A percentile compares a stretch with the other conserved stretches of the same genome.
These are phyloP conservation scores for Malassezia restricta DNA, from an alignment of 1,284 basidiomycete species.

Conservation along the genomic window DNA sequence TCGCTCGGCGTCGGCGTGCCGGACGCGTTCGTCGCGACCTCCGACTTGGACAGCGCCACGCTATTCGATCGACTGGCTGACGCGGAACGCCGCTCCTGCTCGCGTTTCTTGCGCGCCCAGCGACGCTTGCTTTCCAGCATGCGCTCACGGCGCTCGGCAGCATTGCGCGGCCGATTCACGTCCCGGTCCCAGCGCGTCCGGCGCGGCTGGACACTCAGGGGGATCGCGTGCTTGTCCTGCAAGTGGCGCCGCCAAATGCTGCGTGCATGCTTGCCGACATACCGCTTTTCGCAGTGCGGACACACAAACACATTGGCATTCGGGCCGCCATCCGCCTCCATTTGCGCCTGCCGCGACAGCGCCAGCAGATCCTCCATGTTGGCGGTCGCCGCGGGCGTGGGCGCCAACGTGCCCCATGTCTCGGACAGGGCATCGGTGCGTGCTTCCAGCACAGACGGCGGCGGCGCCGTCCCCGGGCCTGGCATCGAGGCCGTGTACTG, in stretches of 20 bases:
- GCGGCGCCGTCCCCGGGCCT: not conserved
- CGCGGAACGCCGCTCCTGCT: constrained; percentile 31
- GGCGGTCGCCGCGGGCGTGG: not conserved
- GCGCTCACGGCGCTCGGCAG: constrained; percentile 49
- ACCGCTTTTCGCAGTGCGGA: constrained; percentile 49
- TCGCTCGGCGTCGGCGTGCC: not conserved
- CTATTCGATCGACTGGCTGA: not conserved
- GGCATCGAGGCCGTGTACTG: not conserved
- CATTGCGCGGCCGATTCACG: constrained; percentile 50
- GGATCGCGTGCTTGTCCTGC: constrained; percentile 53
- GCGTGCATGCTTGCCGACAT: constrained; percentile 52
- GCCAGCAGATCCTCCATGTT: constrained; percentile 32
- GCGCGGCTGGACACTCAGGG: constrained; percentile 50
- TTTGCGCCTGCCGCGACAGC: constrained; percentile 29
- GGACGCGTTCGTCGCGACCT: not conserved
- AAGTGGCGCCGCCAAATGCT: constrained; percentile 53
- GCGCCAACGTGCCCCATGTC: not conserved
- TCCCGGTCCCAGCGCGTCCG: constrained; percentile 53
- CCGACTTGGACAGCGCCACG: not conserved
- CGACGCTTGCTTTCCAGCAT: constrained; percentile 50
- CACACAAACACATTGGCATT: constrained; percentile 45
- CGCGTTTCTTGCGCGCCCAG: constrained; percentile 51
- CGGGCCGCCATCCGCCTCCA: constrained; percentile 16
- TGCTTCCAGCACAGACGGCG: not conserved
- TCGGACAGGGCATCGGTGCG: not conserved